These are phyloP conservation scores for Sonneratia alba DNA, from an alignment of 345 rosid genomes.

Conservation along the genomic window DNA sequence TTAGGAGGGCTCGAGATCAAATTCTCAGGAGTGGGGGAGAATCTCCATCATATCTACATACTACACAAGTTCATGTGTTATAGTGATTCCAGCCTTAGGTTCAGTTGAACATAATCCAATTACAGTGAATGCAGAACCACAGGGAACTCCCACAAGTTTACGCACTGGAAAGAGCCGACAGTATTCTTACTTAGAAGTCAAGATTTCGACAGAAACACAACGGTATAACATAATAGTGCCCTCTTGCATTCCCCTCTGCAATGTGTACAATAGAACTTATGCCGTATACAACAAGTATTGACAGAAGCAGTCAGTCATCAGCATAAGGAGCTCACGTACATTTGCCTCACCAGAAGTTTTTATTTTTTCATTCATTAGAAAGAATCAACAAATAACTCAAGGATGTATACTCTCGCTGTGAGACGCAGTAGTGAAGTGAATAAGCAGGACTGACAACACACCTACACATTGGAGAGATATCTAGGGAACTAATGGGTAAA, in stretches of 20 bases:
- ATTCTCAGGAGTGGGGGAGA: too few relatives aligned
- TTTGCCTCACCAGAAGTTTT: not conserved
- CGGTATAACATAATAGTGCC: not conserved
- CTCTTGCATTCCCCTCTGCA: not conserved
- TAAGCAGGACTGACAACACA: not conserved
- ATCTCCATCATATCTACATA: too few relatives aligned
- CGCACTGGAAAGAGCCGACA: too few relatives aligned
- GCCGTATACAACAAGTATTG: not conserved
- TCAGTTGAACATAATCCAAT: too few relatives aligned
- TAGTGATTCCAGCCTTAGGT: too few relatives aligned
- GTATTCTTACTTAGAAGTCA: too few relatives aligned
- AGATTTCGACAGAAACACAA: too few relatives aligned
- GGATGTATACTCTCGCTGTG: conserved; percentile 2
- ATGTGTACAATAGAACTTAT: not conserved
- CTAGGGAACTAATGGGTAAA: not conserved
- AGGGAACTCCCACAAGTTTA: too few relatives aligned
- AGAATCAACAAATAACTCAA: conserved; percentile 28
- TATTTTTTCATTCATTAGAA: conserved; percentile 4
- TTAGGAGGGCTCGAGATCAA: too few relatives aligned
- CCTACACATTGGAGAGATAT: not conserved
- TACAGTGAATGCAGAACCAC: too few relatives aligned
- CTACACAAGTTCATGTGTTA: too few relatives aligned
- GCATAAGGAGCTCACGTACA: not conserved
- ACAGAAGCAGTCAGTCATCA: not conserved
- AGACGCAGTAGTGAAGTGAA: not conserved